Base-by-base conservation (phyloP, 2,329 filamentous ascomycete genomes). In the Talaromyces amestolkiae region DNA sequence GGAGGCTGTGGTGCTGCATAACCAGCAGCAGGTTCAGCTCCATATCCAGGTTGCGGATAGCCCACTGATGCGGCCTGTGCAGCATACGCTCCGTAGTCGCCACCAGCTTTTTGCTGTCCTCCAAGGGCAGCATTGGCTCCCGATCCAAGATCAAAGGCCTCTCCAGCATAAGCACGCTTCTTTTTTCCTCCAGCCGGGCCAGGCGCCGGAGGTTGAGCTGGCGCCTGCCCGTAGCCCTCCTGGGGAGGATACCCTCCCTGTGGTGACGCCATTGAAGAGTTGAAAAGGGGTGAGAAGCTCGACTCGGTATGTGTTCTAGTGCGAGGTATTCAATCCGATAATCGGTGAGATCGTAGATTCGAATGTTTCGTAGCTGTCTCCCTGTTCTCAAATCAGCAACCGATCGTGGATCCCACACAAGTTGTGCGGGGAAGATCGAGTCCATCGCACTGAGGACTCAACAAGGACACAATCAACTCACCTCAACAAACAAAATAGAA, bases 101-200 rank as follows among this genome's bases (percentile, higher is more conserved):
- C 77, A 65, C 84, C 86, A 41, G 82, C 86, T 62, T 78, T 73
- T 70, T 77, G 74, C 75, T 80, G 78, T 68, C 78, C 77, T 70
- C 82, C 76, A 69, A 84, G 78, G 60, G 82, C 85, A 65, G 90
- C 88, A 84, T 98, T 98, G 74, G 91, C 91, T 72, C 94, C 95
- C 60, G 87, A 86, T 60, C 91, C 92, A 72, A 98, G 95, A 66
- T 96, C 94, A 79, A 96, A 99, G 54, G 94, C 94, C 78, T 96
- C 91, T 65, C 92, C 92, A 63, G 95, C 95, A 82, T 98, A 98
- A 65, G 91, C 90, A 83, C 93, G 87, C 86, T 96, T 97, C 87
- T 97, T 97, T 83, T 72, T 77, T 51, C 77, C 77, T 65, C 73
- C 78, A 65, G 79, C 71, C 49, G 72, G 69, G 39, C 70, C 77